A percentile compares a stretch with the other conserved stretches of the same genome.
phyloP scores from a whole-genome alignment of 2,329 filamentous ascomycete species.

The Alternaria sp. region DNA sequence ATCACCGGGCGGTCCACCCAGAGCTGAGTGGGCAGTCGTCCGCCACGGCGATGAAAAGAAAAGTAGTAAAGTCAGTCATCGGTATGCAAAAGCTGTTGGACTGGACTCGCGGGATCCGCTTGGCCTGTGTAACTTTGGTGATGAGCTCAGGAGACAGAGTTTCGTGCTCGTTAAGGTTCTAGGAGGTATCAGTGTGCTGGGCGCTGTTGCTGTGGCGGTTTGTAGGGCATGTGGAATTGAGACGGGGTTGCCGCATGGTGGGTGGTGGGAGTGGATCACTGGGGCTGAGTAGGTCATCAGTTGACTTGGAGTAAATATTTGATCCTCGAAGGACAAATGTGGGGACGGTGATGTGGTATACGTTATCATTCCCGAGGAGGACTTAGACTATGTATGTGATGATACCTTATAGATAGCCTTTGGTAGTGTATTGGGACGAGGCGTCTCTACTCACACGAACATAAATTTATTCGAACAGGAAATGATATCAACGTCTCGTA shows the following conservation, averaged over 20 bases:
- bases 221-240: constrained; percentile 50
- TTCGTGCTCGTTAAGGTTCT: constrained; percentile 77
- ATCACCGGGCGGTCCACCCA: constrained; percentile 32
- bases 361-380: neutral
- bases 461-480: neutral
- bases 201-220: constrained; percentile 69
- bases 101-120: constrained; percentile 76
- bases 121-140: constrained; percentile 75
- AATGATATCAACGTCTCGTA: neutral
- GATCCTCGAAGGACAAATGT: neutral
- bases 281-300: neutral
- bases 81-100: constrained; percentile 37
- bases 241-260: constrained; percentile 36
- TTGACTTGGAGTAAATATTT: neutral
- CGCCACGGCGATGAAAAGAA: constrained; percentile 37
- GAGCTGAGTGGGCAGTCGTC: constrained; percentile 49
- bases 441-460: neutral
- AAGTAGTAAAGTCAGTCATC: constrained; percentile 33
- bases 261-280: constrained; percentile 40
- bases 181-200: constrained; percentile 76
- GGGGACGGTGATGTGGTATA: neutral
- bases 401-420: constrained; percentile 1
- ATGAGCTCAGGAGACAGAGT: constrained; percentile 70
- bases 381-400: neutral
- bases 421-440: neutral